Base-by-base conservation (phyloP, 305 asterid species). In the Fraxinus greggii region DNA sequence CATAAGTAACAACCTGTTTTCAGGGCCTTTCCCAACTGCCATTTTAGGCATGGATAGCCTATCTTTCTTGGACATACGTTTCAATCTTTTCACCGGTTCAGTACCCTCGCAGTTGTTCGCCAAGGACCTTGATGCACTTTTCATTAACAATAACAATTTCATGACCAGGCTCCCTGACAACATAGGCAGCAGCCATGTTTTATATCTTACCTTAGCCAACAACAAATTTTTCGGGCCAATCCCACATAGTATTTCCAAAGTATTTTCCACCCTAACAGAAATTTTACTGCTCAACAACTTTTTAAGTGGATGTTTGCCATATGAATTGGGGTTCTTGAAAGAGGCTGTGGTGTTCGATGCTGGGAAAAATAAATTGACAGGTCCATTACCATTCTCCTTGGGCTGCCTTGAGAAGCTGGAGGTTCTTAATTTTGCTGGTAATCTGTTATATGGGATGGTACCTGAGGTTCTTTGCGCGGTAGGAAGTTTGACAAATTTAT, bases 181-280 rank as follows among this genome's bases (percentile, higher is more conserved):
- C 74, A 65, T 81, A 23, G 87, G 75, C 72, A 13, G 7, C 81
- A 76, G 78, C 15, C 88, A 61, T 12, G 51, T 89, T 12, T 3
- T 77, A 17, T 92, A 86, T 28, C 96, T 94, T 1, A 89, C 97
- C 8, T 69, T 94, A 29, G 95, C 98, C 79, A 91, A 94, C 81
- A 94, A 94, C 91, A 89, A 79, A 45, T 85, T 94, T 80, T 89
- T 87, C 77, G 98, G 98, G 6, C 91, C 94, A 2, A 91, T 94
- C 81, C 94, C 98, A 2, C 84, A 81, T 12, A 75, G 84, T 33
- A 84, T 94, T n/a, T 77, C 81, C 31, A 78, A 75, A 54, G 81
- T 84, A 51, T 79, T 90, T 63, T 32, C 87, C 2, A 81, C 85
- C 0, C 13, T 90, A 1, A 79, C 90, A 0, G 98, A 94, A 75